Evolutionary conservation across 2,329 filamentous ascomycete species (phyloP), one percentile per base, ranked within the genome.

Genomic region (Colletotrichum sp.): DNA sequence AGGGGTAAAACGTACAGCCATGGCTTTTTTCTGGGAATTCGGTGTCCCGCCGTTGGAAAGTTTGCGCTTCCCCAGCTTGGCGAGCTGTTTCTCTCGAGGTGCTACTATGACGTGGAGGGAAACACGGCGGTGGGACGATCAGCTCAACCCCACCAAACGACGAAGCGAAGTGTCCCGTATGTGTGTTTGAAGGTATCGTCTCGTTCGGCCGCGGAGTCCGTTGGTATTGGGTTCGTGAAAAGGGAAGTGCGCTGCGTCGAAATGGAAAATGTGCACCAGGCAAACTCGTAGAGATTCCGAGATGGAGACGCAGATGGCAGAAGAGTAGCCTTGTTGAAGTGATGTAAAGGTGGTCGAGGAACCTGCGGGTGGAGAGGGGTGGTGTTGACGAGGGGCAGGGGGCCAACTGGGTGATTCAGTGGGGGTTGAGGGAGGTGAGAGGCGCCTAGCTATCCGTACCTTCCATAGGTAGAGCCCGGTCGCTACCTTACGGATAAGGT

Each of bases 51-150:
- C 90, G 86, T 87, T 86, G 79, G 92, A 93, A 81, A 92, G 86
- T 86, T 92, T 93, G 86, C 92, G 91, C 88, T 93, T 93, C 89
- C 90, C 91, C 90, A 90, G 89, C 85, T 91, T 90, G 87, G 84
- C 86, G 81, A 80, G 43, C 52, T 60, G 57, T 65, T 28, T 61
- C n/a, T 66, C 28, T 30, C 58, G 55, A 69, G 48, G 70, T 75
- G 52, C n/a, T 38, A 68, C 48, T 72, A 69, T 73, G 77, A 74
- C 63, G 76, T 76, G 66, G 63, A 71, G 83, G 81, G 70, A 68
- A 66, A 55, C 66, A 38, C 52, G 34, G 67, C 52, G 34, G 65
- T 66, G 61, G 66, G 60, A 76, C 60, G 60, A 71, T 82, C 81
- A 85, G 82, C 81, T 85, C 78, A 82, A 85, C 84, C 84, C 82